Percentiles rank a stretch among this genome's conserved stretches.
phyloP scores from a whole-genome alignment of 305 asterid species.

The Plantago coronopus region DNA sequence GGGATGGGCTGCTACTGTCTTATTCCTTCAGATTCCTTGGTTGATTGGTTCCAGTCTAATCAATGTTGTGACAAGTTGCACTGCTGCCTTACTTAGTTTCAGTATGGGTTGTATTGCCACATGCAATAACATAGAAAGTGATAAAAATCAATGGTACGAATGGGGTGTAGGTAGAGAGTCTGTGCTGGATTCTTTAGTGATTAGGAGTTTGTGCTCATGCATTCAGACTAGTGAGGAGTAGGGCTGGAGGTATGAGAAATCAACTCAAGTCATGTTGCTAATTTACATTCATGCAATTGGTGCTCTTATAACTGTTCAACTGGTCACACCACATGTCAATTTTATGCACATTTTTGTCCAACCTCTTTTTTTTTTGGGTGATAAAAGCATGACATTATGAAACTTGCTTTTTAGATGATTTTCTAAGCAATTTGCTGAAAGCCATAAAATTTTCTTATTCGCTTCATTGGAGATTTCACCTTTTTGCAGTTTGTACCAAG shows the following conservation, averaged over 20 bases:
- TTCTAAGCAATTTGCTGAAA: background rate
- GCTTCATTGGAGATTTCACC: constrained; percentile 20
- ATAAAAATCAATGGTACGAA: background rate
- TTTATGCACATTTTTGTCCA: no score
- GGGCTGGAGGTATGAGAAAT: no score
- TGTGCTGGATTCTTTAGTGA: background rate
- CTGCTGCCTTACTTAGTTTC: no score
- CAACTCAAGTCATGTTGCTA: no score
- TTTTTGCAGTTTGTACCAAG: constrained; percentile 68
- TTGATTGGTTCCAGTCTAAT: background rate
- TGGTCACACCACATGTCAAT: no score
- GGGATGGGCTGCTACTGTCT: background rate
- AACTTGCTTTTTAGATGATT: background rate
- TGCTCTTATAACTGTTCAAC: no score
- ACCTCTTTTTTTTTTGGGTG: no score
- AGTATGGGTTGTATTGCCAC: background rate
- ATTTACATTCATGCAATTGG: no score
- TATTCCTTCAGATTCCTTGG: background rate
- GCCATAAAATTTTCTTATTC: background rate
- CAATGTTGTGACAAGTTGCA: background rate
- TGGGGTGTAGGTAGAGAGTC: background rate
- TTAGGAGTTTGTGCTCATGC: no score
- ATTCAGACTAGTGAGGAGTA: no score
- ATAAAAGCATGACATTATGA: background rate
- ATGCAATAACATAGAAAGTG: background rate